A percentile compares a stretch with the other conserved stretches of the same genome.
These are phyloP conservation scores for Microcos paniculata DNA, from an alignment of 345 rosid species.

Conservation along the genomic window DNA sequence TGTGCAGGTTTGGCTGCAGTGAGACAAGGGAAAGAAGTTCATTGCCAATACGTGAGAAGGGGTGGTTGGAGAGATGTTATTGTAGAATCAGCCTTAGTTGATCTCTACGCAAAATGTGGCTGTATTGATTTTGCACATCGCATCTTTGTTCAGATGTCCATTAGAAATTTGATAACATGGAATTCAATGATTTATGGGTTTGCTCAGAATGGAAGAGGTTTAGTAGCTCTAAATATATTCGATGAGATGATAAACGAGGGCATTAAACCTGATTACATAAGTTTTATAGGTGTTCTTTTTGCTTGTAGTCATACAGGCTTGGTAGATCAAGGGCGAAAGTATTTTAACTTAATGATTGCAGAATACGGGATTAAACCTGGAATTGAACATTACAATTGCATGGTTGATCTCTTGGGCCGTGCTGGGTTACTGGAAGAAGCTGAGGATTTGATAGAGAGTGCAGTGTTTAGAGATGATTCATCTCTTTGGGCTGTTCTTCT, in stretches of 20 bases:
- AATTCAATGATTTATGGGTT: slow-evolving; percentile 80
- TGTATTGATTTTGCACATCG: slow-evolving; percentile 57
- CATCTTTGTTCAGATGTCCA: slow-evolving; percentile 49
- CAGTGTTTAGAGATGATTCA: slow-evolving; percentile 57
- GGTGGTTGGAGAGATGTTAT: slow-evolving; percentile 70
- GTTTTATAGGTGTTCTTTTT: slow-evolving; percentile 76
- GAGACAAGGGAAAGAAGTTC: slow-evolving; percentile 83
- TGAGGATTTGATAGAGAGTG: slow-evolving; percentile 58
- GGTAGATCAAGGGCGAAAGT: slow-evolving; percentile 58
- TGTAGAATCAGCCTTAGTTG: slow-evolving; percentile 84
- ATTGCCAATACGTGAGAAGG: slow-evolving; percentile 79
- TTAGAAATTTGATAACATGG: slow-evolving; percentile 74
- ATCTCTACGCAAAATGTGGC: slow-evolving; percentile 89
- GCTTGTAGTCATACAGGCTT: slow-evolving; percentile 89
- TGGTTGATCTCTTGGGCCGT: slow-evolving; percentile 90
- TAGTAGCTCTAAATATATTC: slow-evolving; percentile 62
- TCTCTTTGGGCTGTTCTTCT: slow-evolving; percentile 90
- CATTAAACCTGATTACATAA: slow-evolving; percentile 69
- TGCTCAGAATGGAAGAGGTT: slow-evolving; percentile 85
- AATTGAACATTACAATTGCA: slow-evolving; percentile 80
- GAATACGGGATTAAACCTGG: slow-evolving; percentile 62
- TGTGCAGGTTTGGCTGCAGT: slow-evolving; percentile 80
- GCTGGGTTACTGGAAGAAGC: slow-evolving; percentile 88
- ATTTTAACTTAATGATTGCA: slow-evolving; percentile 52
- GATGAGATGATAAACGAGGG: slow-evolving; percentile 55